Base-by-base conservation (phyloP, 2,329 filamentous ascomycete genomes). In the Hypoxylon sp. region DNA sequence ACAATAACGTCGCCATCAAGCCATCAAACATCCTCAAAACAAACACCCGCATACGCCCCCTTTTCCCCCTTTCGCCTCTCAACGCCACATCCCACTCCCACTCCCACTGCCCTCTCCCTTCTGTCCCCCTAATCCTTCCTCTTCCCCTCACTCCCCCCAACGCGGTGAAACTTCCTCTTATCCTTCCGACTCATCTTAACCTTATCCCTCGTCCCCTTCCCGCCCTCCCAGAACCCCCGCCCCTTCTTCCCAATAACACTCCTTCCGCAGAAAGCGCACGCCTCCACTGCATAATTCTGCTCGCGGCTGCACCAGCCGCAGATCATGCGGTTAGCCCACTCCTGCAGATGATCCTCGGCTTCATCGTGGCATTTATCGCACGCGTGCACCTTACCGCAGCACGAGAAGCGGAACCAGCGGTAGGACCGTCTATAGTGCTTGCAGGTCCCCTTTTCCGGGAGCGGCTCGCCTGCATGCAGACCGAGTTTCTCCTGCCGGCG, bases 261-360 rank as follows among this genome's bases (percentile, higher is more conserved):
- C 34, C 89, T 83, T 52, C 90, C 91, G 75, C 93, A 97, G 74
- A 93, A 88, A 1, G 83, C 85, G 78, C 93, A 97, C 67, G 90
- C 89, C 75, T 94, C 91, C 1, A 91, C 89, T 21, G 89, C 83
- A 79, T 93, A 97, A 70, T 89, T 89, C 80, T 95, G 92, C 82
- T 97, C 93, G 56, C 93, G 84, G 69, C 90, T 93, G 79, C 93
- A 93, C 82, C 86, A 91, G 5, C 91, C 91, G 77, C 92, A 95
- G 36, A 95, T 88, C 92, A 96, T 96, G 52, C 92, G 84, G 74
- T 91, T 93, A 6, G 93, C 93, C 85, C 93, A 93, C 80, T 96
- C 93, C 70, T 92, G 90, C 6, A 86, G 82, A 80, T 97, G 93
- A 55, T 91, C 89, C 72, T 89, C 88, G 9, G 81, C 85, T 14